Conservation (phyloP, 2,329 filamentous ascomycete genomes). For the Pseudogymnoascus sp. region DNA sequence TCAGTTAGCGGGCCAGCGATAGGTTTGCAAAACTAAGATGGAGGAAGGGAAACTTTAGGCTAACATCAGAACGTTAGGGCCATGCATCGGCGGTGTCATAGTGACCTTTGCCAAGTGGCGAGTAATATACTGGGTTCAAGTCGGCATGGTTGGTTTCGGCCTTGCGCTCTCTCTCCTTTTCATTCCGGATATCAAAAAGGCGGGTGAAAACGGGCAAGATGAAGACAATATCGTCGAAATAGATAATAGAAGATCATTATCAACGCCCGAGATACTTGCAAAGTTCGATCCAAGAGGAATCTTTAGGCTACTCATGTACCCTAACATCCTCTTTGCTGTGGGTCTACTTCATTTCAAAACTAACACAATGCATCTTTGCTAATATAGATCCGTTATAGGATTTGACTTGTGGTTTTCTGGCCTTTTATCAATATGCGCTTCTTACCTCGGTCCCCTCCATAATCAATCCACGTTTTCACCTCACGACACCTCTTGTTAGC, state of each 20-base stretch:
- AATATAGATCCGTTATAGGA: conserved; percentile 10
- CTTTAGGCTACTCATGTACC: conserved; percentile 23
- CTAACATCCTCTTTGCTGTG: conserved; percentile 26
- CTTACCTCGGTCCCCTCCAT: conserved; percentile 60
- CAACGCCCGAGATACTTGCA: conserved; percentile 3
- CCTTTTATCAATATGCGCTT: conserved; percentile 43
- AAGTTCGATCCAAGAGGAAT: conserved; percentile 24
- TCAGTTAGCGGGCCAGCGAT: conserved; percentile 37
- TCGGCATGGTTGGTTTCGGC: conserved; percentile 27
- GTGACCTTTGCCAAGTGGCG: conserved; percentile 30
- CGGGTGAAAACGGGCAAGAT: not conserved
- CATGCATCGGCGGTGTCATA: conserved; percentile 30
- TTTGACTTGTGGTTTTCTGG: conserved; percentile 17
- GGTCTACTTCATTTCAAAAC: conserved; percentile 12
- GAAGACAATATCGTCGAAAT: not conserved
- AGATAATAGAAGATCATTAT: not conserved
- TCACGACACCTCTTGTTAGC: conserved; percentile 55
- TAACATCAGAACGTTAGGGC: conserved; percentile 20
- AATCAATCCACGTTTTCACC: conserved; percentile 62
- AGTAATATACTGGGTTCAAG: conserved; percentile 32
- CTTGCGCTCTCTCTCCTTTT: conserved; percentile 28
- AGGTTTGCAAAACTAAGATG: conserved; percentile 22
- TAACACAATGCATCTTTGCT: not conserved
- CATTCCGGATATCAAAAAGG: conserved; percentile 18
- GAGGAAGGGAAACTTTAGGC: not conserved